A percentile compares a stretch with the other conserved stretches of the same genome.
phyloP scores from a whole-genome alignment of 2,329 filamentous ascomycete genomes.

The Penicillium fuscoglaucum region DNA sequence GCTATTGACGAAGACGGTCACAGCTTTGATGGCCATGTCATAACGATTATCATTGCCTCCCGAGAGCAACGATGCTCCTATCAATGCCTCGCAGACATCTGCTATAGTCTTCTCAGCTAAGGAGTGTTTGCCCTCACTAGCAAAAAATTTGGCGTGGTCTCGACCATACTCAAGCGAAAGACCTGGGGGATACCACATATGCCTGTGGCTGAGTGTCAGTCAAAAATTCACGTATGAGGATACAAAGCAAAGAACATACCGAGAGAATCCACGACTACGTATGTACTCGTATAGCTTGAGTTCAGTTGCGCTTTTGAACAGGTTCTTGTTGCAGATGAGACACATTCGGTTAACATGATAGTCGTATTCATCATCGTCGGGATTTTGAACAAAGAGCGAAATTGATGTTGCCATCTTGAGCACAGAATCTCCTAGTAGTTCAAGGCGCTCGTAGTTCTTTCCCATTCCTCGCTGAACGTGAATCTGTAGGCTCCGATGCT shows the following conservation, averaged over 20 bases:
- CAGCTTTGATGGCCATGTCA: conserved; percentile 61
- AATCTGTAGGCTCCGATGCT: conserved; percentile 65
- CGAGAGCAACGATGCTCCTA: conserved; percentile 74
- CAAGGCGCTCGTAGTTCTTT: conserved; percentile 89
- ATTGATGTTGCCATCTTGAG: conserved; percentile 96
- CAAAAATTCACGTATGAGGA: background rate
- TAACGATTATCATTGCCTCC: conserved; percentile 53
- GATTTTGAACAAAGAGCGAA: conserved; percentile 73
- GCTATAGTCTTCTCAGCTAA: conserved; percentile 88
- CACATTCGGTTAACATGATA: conserved; percentile 91
- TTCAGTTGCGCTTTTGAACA: conserved; percentile 73
- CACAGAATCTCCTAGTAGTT: conserved; percentile 91
- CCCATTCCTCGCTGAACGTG: conserved; percentile 85
- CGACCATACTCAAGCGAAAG: conserved; percentile 74
- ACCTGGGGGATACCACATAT: conserved; percentile 85
- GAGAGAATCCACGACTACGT: conserved; percentile 77
- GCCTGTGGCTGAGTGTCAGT: conserved; percentile 43
- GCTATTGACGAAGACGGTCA: conserved; percentile 63
- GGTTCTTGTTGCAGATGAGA: conserved; percentile 85
- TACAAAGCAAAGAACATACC: conserved; percentile 44
- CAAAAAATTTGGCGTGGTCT: conserved; percentile 51
- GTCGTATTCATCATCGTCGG: conserved; percentile 76
- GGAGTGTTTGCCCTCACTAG: conserved; percentile 54
- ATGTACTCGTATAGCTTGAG: conserved; percentile 70
- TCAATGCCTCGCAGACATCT: conserved; percentile 91